Evolutionary conservation across 2,329 filamentous ascomycete genomes (phyloP), one percentile per base, ranked within the genome.

Genomic region (Zalaria sp.): DNA sequence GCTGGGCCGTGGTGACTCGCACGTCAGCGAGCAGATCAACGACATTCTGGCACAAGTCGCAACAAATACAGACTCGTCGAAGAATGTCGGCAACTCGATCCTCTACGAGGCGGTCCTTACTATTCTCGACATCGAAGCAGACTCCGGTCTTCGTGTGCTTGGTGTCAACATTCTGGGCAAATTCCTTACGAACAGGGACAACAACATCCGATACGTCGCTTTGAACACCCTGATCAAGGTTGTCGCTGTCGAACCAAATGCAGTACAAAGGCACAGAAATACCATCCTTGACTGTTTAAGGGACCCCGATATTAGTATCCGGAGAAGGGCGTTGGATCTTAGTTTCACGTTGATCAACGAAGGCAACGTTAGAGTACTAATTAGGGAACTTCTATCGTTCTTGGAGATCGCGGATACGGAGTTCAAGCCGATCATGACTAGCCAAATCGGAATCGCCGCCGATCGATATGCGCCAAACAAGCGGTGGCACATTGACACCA

Each of bases 321-420:
- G 93, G 55, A 75, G 91, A 56, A 78, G 91, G 63, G 91, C 91
- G n/a, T 73, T 98, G 34, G 91, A 98, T 58, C 77, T 98, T 43
- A 96, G 91, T 63, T 98, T 98, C 58, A 98, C 93, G 4, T 70
- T 98, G 40, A 95, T 98, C 64, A 96, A 98, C 59, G 91, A 96
- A 59, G 78, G 81, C 62, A 98, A 98, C 54, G 87, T 98, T 31
- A 80, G 91, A 34, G 84, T 96, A 4, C 72, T 98, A 34, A 91
- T 98, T 46, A 72, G 93, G 48, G 93, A 98, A 59, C 70, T 98
- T 34, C 71, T 98, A 35, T 87, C 91, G 5, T 98, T 98, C 71
- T 65, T 98, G 44, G 91, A 98, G 61, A 87, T 94, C 40, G 89
- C 93, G 42, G 91, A 98, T 56, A 94, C 93, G 50, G 91, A 98